These are phyloP conservation scores for Sicyos edulis DNA, from an alignment of 306 rosid genomes.

Conservation along the genomic window DNA sequence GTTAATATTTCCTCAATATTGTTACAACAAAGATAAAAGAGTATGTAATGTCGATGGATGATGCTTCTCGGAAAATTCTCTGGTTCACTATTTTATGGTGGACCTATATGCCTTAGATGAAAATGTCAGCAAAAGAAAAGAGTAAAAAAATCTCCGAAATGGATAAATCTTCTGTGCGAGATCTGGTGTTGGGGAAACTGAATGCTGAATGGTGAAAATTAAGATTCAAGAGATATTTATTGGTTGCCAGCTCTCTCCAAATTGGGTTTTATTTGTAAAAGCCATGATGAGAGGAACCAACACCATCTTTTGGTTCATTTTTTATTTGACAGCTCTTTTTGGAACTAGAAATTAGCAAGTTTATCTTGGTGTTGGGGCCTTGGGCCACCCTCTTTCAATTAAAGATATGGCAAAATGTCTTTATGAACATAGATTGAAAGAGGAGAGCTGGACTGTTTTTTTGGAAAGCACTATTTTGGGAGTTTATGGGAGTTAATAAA, in stretches of 20 bases:
- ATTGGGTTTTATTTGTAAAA: not conserved
- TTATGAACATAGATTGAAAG: not conserved
- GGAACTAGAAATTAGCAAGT: not conserved
- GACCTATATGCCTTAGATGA: not conserved
- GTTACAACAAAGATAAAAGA: constrained; percentile 1
- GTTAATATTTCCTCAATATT: not conserved
- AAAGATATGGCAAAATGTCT: not conserved
- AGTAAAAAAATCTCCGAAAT: not conserved
- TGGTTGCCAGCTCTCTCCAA: not conserved
- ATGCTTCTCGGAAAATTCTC: not conserved
- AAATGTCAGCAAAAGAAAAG: not conserved
- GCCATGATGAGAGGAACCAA: not conserved
- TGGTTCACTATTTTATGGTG: not conserved
- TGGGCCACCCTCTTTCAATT: not conserved
- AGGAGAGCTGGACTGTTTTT: not conserved
- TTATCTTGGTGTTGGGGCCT: not conserved
- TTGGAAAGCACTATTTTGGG: too few relatives aligned
- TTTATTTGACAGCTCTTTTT: not conserved
- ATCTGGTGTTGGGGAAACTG: not conserved
- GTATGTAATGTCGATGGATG: not conserved
- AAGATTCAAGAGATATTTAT: not conserved
- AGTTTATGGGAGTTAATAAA: not conserved
- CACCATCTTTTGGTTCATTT: not conserved
- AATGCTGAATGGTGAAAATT: not conserved
- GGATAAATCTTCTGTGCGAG: not conserved